These are phyloP conservation scores for Ophiostoma ips DNA, from an alignment of 2,329 filamentous ascomycete species.

Conservation along the genomic window DNA sequence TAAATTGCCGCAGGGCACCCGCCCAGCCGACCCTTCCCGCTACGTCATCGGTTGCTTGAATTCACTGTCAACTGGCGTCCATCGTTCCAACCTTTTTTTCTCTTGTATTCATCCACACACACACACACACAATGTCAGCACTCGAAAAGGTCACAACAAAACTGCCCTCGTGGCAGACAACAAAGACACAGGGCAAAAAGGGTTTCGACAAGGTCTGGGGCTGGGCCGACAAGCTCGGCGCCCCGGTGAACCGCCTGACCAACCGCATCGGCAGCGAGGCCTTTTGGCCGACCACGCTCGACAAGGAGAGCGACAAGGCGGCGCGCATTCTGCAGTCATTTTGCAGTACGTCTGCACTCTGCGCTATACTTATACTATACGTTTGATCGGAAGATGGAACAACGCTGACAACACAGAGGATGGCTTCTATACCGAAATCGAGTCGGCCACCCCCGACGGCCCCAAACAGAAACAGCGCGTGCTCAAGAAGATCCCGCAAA, in stretches of 20 bases:
- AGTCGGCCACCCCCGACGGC: constrained; percentile 10
- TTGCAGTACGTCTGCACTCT: constrained; percentile 42
- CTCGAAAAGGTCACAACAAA: constrained; percentile 24
- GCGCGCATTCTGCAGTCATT: constrained; percentile 62
- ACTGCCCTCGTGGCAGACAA: constrained; percentile 36
- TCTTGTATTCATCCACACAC: not conserved
- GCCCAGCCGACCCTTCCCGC: too few species aligned
- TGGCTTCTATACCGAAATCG: constrained; percentile 31
- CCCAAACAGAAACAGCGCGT: constrained; percentile 25
- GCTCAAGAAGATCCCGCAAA: constrained; percentile 39
- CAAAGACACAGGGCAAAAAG: constrained; percentile 42
- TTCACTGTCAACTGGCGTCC: too few species aligned
- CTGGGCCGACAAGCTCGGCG: constrained; percentile 46
- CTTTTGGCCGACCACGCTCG: constrained; percentile 61
- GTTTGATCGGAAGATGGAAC: not conserved
- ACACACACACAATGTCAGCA: constrained; percentile 9
- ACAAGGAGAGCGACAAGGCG: constrained; percentile 63
- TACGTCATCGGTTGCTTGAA: too few species aligned
- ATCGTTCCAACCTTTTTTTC: not conserved
- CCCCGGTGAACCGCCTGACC: constrained; percentile 13
- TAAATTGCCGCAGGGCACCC: too few species aligned
- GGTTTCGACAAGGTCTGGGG: constrained; percentile 64
- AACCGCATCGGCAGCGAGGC: constrained; percentile 48
- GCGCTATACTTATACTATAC: too few species aligned
- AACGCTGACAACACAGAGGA: constrained; percentile 27